phyloP scores from a whole-genome alignment of 1,139 yeast genomes.

The Protomyces gravidus region DNA sequence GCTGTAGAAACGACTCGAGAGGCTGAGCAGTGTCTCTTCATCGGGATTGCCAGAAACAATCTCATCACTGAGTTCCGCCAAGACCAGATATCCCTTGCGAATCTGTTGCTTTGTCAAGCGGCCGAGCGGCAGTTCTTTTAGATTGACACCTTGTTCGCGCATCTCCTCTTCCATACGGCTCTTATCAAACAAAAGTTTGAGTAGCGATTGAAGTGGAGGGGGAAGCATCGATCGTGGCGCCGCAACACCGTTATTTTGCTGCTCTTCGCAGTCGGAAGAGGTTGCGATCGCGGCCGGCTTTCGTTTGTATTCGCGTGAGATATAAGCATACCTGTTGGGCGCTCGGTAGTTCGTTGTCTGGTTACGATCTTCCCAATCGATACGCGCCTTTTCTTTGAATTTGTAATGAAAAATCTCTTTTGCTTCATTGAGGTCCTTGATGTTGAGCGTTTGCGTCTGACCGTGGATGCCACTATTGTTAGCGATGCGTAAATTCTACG shows the following conservation, averaged over 20 bases:
- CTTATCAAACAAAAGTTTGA: constrained; percentile 11
- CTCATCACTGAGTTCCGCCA: constrained; percentile 1
- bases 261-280: not conserved
- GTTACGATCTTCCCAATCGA: not conserved
- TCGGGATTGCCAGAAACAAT: not conserved
- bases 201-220: constrained; percentile 1
- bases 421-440: not conserved
- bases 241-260: not conserved
- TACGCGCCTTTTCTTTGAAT: constrained; percentile 12
- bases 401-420: not conserved
- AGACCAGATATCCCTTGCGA: constrained; percentile 2
- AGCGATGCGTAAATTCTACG: no score
- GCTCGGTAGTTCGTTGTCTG: not conserved
- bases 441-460: not conserved
- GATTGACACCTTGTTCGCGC: constrained; percentile 7
- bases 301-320: not conserved
- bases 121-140: constrained; percentile 11
- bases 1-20: constrained; percentile 14
- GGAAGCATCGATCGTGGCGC: not conserved
- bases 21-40: not conserved
- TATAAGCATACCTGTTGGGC: not conserved
- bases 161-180: constrained; percentile 9
- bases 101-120: constrained; percentile 16
- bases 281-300: not conserved
- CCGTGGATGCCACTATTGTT: constrained; percentile 4